phyloP scores from a whole-genome alignment of 1,284 basidiomycete genomes.

The Ceratobasidium sp. region DNA sequence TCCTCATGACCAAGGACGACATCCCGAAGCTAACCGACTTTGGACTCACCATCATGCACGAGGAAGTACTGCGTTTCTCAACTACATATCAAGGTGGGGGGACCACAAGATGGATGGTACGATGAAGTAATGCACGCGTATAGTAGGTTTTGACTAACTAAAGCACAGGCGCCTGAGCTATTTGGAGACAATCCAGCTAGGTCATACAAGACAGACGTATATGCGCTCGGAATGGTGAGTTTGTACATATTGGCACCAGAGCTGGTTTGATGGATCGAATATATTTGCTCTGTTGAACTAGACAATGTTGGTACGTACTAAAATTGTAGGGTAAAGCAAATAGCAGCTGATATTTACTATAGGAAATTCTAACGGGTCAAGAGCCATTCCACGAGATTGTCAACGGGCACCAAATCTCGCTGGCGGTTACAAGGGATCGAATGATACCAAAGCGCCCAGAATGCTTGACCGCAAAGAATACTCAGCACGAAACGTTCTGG shows the following conservation, averaged over 20 bases:
- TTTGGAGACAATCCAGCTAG: constrained; percentile 5
- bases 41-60: neutral
- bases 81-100: constrained; percentile 8
- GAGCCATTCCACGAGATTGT: neutral
- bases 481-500: neutral
- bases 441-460: neutral
- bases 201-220: constrained; percentile 11
- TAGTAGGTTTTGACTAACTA: neutral
- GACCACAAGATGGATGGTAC: constrained; percentile 23
- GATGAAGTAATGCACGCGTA: neutral
- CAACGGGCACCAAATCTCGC: neutral
- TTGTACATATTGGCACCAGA: no score
- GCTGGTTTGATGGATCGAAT: neutral
- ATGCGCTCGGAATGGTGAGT: constrained; percentile 31
- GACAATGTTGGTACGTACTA: neutral
- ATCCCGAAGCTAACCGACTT: constrained; percentile 28
- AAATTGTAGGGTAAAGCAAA: no score
- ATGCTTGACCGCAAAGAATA: neutral
- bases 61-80: neutral
- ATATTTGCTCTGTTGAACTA: neutral
- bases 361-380: constrained; percentile 3
- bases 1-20: neutral
- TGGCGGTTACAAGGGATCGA: neutral
- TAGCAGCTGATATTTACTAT: neutral
- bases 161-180: neutral